Evolutionary conservation across 179 eudicot genomes (phyloP).

Genomic region (Camellia oleifera): DNA sequence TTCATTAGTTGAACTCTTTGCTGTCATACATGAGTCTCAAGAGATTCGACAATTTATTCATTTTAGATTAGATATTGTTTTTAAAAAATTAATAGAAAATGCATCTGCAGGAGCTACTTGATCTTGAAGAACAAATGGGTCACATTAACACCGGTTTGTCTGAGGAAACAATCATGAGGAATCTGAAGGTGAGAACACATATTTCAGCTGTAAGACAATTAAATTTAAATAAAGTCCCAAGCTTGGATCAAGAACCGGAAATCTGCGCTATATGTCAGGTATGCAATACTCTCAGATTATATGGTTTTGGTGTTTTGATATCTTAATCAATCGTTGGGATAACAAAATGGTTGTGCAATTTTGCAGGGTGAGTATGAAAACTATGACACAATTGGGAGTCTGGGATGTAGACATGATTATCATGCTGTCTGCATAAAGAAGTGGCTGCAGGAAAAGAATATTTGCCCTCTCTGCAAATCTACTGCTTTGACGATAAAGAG

Average conservation of each 20-base stretch:
- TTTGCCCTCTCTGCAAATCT: conserved; percentile 35
- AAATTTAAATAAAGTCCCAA: background rate
- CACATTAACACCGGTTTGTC: background rate
- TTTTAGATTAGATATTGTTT: background rate
- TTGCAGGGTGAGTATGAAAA: conserved; percentile 41
- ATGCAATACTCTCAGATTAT: background rate
- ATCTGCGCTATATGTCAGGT: conserved; percentile 11
- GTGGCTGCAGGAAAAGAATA: conserved; percentile 50
- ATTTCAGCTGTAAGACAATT: background rate
- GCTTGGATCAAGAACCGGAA: background rate
- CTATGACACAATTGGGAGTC: conserved; percentile 31
- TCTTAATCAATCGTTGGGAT: background rate
- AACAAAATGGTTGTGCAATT: background rate
- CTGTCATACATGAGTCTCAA: background rate
- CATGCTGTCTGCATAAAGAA: conserved; percentile 46
- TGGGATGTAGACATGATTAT: conserved; percentile 54
- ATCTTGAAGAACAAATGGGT: background rate
- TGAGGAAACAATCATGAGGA: background rate
- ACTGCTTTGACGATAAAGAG: background rate
- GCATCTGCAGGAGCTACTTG: background rate
- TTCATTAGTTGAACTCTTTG: background rate
- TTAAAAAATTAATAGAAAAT: background rate
- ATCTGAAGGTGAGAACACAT: background rate
- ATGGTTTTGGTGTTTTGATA: background rate
- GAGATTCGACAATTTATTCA: background rate